Base-by-base conservation (phyloP, 331 rosid genomes). In the Dryas integrifolia region DNA sequence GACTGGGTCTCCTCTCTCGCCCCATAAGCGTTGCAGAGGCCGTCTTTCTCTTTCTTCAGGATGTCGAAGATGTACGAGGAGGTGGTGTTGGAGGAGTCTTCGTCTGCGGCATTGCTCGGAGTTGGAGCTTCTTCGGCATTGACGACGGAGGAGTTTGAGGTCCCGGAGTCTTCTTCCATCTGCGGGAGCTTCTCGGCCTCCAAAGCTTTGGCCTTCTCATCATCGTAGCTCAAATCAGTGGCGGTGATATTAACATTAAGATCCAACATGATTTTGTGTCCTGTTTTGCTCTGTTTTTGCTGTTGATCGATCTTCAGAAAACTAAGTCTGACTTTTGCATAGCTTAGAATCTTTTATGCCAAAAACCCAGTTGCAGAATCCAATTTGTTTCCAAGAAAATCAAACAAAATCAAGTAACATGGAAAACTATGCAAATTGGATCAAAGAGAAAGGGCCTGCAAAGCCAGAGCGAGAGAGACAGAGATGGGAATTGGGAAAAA, bases 11-110 rank as follows among this genome's bases (percentile, higher is more conserved):
- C 59, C 3, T 56, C 72, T 10, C 35, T 72, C 8, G 6, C 65
- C 44, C 38, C 51, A 45, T 50, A 50, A 14, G 55, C 15, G 53
- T 56, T 47, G 30, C 13, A 8, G 10, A 61, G 56, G 45, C 61
- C 47, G 14, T 49, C 67, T 5, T 43, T 69, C 18, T 55, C 81
- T 55, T 70, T 67, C 72, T 65, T 86, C 65, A 86, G 13, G 61
- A 86, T 86, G 74, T 81, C 86, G 62, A 86, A 86, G 45, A 81
- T 72, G 76, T 81, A 76, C 10, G 80, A 80, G 24, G 86, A 79
- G 72, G 82, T 38, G 45, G 24, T 67, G 65, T 68, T 58, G 58
- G 76, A 60, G 46, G 72, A 63, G 18, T 80, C 81, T 38, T 63
- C 83, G 6, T 82, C 84, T 38, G 53, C 61, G 48, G 55, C 77